Percentiles rank a stretch among this genome's conserved stretches.
Evolutionary conservation across 257 asterid species (phyloP).

Genomic region (Thymus mandschuricus): DNA sequence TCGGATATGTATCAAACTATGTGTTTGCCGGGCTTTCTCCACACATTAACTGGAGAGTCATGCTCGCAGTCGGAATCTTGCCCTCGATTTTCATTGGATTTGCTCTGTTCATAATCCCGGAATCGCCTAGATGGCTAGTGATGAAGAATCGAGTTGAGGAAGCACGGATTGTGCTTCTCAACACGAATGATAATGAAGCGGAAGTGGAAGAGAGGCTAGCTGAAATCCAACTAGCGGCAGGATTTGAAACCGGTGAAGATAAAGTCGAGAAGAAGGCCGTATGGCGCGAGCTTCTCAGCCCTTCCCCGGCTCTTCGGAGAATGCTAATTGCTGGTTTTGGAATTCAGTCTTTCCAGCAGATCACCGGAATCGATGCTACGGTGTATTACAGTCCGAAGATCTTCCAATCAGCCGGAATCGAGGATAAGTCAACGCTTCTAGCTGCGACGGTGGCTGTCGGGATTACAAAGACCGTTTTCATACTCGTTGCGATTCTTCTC

Average conservation of each 20-base stretch:
- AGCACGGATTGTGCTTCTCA: slow-evolving; percentile 68
- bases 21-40: slow-evolving; percentile 74
- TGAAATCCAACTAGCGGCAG: slow-evolving; percentile 76
- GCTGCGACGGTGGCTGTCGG: slow-evolving; percentile 97
- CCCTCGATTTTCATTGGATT: slow-evolving; percentile 78
- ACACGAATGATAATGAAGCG: slow-evolving; percentile 71
- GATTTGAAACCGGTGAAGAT: slow-evolving; percentile 28
- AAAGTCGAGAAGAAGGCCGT: slow-evolving; percentile 56
- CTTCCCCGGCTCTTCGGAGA: slow-evolving; percentile 69
- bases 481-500: slow-evolving; percentile 69
- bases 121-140: slow-evolving; percentile 91
- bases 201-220: slow-evolving; percentile 84
- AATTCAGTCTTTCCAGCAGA: slow-evolving; percentile 88
- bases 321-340: slow-evolving; percentile 88
- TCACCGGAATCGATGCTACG: slow-evolving; percentile 90
- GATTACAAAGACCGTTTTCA: slow-evolving; percentile 68
- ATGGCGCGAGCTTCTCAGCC: slow-evolving; percentile 72
- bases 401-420: slow-evolving; percentile 72
- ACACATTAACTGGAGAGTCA: slow-evolving; percentile 79
- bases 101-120: slow-evolving; percentile 79
- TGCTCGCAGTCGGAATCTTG: slow-evolving; percentile 87
- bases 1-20: slow-evolving; percentile 86
- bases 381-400: slow-evolving; percentile 93
- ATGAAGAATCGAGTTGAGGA: slow-evolving; percentile 69
- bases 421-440: slow-evolving; percentile 63